Evolutionary conservation across 441 rosid species (phyloP).

Genomic region (Dalechampia spathulata): DNA sequence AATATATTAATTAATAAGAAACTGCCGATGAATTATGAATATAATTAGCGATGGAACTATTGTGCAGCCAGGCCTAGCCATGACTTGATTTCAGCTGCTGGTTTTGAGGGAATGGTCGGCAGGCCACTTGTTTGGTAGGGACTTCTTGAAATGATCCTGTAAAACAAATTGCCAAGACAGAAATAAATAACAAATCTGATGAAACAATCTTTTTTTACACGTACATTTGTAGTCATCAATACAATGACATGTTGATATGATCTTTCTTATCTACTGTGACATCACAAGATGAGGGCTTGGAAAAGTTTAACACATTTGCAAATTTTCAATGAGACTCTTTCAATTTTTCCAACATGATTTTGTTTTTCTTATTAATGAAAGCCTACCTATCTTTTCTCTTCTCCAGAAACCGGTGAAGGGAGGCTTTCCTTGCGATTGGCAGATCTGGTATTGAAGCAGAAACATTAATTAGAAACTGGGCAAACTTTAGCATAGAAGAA

Average conservation of each 20-base stretch:
- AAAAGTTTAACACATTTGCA: no score
- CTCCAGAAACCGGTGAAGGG: slow-evolving; percentile 77
- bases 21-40: no score
- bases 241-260: background rate
- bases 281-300: no score
- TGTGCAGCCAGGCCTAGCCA: slow-evolving; percentile 65
- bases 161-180: background rate
- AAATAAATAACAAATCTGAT: slow-evolving; percentile 4
- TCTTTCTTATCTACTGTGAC: no score
- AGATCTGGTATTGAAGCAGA: slow-evolving; percentile 37
- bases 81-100: slow-evolving; percentile 34
- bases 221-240: background rate
- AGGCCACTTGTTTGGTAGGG: slow-evolving; percentile 46
- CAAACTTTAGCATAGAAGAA: no score
- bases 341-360: no score
- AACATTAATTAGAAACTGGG: background rate
- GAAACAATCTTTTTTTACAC: background rate
- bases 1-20: background rate
- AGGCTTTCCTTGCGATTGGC: slow-evolving; percentile 82
- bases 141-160: slow-evolving; percentile 56
- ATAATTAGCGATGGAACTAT: slow-evolving; percentile 5
- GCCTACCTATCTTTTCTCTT: slow-evolving; percentile 82
- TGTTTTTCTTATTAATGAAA: slow-evolving; percentile 1
- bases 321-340: no score
- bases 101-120: slow-evolving; percentile 21